Base-by-base conservation (phyloP, 202 grass and related monocot species). In the Digitaria exilis region DNA sequence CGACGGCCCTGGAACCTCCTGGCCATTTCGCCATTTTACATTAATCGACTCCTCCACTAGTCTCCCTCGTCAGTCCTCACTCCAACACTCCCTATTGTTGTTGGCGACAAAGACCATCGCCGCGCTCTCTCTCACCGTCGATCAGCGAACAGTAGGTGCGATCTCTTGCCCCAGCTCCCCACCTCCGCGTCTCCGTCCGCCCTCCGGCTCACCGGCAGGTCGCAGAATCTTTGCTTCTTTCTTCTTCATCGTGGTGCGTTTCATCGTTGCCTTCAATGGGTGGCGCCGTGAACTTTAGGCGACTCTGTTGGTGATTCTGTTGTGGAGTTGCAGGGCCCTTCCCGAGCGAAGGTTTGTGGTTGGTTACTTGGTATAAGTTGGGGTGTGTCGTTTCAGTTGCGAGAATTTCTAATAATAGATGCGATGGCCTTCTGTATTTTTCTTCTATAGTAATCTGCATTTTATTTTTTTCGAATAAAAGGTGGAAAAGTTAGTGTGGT, bases 1-100 rank as follows among this genome's bases (percentile, higher is more conserved):
- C 37, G 37, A 39, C 6, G 37, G 37, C 37, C 7, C 37, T 39
- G 37, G 7, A 39, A 39, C 35, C 35, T 37, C 35, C 35, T 6
- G 35, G 35, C 35, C 35, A 39, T 5, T 9, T 39, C 37, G 37
- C 26, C 32, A 75, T 65, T 42, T 65, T 75, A 78, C 83, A 85
- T 63, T 63, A 55, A 71, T 66, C 44, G 17, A 51, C 54, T 37
- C 42, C 21, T 7, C 22, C 54, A 8, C 82, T 12, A 39, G 35
- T 60, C 82, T 16, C 55, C 31, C 12, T 37, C 3, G 5, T 25
- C 26, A 61, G 58, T 7, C 26, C 58, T 25, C 57, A 4, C 37
- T 8, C 37, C n/a, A n/a, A n/a, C n/a, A n/a, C 9, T n/a, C n/a
- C n/a, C n/a, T n/a, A n/a, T n/a, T 39, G 37, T 7, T 39, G 37